These are phyloP conservation scores for Aspergillus incahuasiensis DNA, from an alignment of 495 filamentous ascomycete genomes.

Conservation along the genomic window DNA sequence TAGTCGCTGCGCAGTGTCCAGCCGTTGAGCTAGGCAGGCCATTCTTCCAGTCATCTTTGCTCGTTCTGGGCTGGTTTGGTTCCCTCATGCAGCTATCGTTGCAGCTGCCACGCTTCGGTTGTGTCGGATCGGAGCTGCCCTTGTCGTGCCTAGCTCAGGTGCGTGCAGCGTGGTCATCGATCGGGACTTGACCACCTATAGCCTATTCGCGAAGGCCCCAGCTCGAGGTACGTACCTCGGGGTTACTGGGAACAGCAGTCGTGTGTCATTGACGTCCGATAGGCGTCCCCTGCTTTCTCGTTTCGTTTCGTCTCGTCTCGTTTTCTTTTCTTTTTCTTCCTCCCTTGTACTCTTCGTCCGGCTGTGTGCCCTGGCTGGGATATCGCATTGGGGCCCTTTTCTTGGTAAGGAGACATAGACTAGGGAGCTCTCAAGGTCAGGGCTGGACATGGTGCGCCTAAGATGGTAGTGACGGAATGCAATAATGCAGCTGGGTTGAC, in stretches of 20 bases:
- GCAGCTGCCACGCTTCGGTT: neutral
- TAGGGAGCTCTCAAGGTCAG: neutral
- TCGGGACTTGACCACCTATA: neutral
- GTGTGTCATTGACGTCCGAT: too few species aligned
- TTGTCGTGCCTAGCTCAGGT: neutral
- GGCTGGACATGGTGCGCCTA: conserved; percentile 6
- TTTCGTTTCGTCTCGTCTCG: neutral
- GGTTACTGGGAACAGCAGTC: too few species aligned
- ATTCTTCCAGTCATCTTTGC: neutral
- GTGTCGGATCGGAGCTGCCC: neutral
- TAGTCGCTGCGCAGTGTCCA: neutral
- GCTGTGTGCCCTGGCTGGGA: neutral
- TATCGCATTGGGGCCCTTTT: neutral
- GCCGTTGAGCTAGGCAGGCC: neutral
- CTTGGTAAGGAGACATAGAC: neutral
- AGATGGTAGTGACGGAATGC: neutral
- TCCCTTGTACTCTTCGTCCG: neutral
- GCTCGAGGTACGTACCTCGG: too few species aligned
- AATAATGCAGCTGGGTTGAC: neutral
- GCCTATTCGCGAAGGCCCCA: too few species aligned
- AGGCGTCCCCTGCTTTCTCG: neutral
- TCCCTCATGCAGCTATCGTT: neutral
- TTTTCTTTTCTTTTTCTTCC: neutral
- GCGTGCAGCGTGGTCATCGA: too few species aligned
- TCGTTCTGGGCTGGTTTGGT: neutral